Evolutionary conservation across 169 alveolate species (phyloP).

Genomic region (Plasmodium gallinaceum): DNA sequence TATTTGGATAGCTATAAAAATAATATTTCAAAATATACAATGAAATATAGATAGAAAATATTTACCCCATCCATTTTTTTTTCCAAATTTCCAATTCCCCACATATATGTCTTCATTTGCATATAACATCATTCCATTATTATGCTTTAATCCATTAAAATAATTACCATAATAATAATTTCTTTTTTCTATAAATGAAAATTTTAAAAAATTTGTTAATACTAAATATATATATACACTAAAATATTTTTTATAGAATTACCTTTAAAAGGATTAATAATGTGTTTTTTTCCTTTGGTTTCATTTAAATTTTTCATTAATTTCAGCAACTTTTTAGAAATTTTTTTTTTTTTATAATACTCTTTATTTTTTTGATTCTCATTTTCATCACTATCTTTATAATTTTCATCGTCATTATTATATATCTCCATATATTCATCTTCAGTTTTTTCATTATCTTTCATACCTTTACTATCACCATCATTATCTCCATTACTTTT

Average conservation of each 20-base stretch:
- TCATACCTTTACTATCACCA: neutral
- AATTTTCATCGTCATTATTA: neutral
- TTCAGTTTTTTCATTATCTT: neutral
- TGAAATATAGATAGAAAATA: neutral
- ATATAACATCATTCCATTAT: conserved; percentile 61
- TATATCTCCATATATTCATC: neutral
- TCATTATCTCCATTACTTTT: neutral
- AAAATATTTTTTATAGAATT: too few species aligned
- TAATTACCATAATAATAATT: conserved; percentile 61
- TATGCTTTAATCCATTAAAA: conserved; percentile 49
- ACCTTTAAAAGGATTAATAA: too few species aligned
- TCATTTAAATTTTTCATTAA: conserved; percentile 38
- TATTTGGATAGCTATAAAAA: neutral
- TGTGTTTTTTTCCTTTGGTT: conserved; percentile 14
- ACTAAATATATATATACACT: neutral
- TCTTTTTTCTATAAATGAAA: conserved; percentile 9
- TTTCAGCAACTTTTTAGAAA: conserved; percentile 12
- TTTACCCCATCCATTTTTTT: conserved; percentile 62
- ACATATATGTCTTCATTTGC: conserved; percentile 57
- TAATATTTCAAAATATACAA: neutral
- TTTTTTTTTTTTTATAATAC: conserved; percentile 20
- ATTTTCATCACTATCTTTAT: neutral
- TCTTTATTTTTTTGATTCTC: neutral
- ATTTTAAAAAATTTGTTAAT: too few species aligned
- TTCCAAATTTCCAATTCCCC: conserved; percentile 58